Base-by-base conservation (phyloP, 2,329 filamentous ascomycete species). In the Blastomyces parvus region DNA sequence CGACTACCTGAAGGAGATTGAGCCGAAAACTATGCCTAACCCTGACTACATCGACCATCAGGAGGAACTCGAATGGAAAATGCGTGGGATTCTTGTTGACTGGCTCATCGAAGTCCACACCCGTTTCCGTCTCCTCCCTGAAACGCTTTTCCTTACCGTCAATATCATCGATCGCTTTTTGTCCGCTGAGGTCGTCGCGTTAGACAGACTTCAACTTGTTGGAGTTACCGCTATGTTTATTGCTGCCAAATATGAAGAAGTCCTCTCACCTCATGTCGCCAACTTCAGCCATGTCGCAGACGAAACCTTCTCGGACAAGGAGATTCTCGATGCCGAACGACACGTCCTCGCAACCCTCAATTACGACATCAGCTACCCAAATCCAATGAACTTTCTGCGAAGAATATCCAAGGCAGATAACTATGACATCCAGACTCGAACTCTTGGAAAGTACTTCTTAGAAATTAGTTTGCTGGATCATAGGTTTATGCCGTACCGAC, bases 351-450 rank as follows among this genome's bases (percentile, higher is more conserved):
- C 86, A 68, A 91, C 91, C 6, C 84, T 99, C 66, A 88, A 97
- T 80, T 99, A 97, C 76, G 93, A 99, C 74, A 86, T 99, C 67
- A 97, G 92, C 81, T 99, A 97, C 74, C 94, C 94, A 63, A 99
- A 99, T 79, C 94, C 94, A 27, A 99, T 99, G 94, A 99, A 99
- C 84, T 99, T 99, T 81, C 86, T 99, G 65, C 90, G 94, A 68
- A 90, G 95, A 69, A 96, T 99, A 77, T 97, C 93, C 66, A 99
- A 99, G 83, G 95, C 94, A 72, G 95, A 99, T 80, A 94, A 96
- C 82, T 99, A 99, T 79, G 93, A 99, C 77, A 96, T 97, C 72
- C 91, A 97, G 77, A 96, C 92, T 65, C 90, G 94, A 71, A 99
- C 94, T 57, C 85, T 99, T 65, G 94, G 91, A 76, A 99, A 99